phyloP scores from a whole-genome alignment of 495 filamentous ascomycete genomes.

The Aspergillus bridgeri region DNA sequence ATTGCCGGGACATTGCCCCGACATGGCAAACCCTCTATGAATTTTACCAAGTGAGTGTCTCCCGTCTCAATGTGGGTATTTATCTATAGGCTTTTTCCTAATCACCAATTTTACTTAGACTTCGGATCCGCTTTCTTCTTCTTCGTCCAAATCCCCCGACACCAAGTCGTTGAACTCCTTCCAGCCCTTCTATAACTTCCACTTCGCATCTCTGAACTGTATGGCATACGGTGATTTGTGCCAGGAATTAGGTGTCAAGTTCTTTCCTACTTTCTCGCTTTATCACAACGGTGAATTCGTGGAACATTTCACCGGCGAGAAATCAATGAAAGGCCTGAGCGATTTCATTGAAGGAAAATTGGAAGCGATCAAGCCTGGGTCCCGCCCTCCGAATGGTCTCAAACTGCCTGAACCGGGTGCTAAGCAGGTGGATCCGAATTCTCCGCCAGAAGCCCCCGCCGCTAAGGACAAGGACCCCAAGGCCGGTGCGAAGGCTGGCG shows the following conservation, averaged over 20 bases:
- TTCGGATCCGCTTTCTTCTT: slow-evolving; percentile 61
- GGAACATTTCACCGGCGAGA: slow-evolving; percentile 57
- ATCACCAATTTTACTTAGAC: slow-evolving; percentile 44
- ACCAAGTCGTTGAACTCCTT: slow-evolving; percentile 58
- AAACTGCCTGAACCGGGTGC: slow-evolving; percentile 60
- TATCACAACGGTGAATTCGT: slow-evolving; percentile 76
- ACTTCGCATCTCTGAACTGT: slow-evolving; percentile 84
- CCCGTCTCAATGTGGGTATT: neutral
- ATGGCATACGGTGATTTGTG: slow-evolving; percentile 75
- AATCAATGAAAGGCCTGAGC: slow-evolving; percentile 58
- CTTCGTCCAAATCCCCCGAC: slow-evolving; percentile 40
- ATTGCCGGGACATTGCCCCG: slow-evolving; percentile 78
- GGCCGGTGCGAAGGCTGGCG: slow-evolving; percentile 40
- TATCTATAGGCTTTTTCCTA: slow-evolving; percentile 13
- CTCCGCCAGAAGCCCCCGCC: slow-evolving; percentile 42
- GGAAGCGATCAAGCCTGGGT: slow-evolving; percentile 74
- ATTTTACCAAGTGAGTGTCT: slow-evolving; percentile 68
- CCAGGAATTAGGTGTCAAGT: slow-evolving; percentile 54
- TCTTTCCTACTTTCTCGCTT: slow-evolving; percentile 72
- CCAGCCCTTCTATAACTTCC: slow-evolving; percentile 78
- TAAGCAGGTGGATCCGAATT: slow-evolving; percentile 41
- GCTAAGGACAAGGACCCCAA: slow-evolving; percentile 50
- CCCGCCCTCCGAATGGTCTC: slow-evolving; percentile 60
- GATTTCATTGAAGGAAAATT: slow-evolving; percentile 71
- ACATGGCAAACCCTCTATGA: slow-evolving; percentile 92